A percentile compares a stretch with the other conserved stretches of the same genome.
phyloP scores from a whole-genome alignment of 2,329 filamentous ascomycete genomes.

The Colletotrichum graminicola region DNA sequence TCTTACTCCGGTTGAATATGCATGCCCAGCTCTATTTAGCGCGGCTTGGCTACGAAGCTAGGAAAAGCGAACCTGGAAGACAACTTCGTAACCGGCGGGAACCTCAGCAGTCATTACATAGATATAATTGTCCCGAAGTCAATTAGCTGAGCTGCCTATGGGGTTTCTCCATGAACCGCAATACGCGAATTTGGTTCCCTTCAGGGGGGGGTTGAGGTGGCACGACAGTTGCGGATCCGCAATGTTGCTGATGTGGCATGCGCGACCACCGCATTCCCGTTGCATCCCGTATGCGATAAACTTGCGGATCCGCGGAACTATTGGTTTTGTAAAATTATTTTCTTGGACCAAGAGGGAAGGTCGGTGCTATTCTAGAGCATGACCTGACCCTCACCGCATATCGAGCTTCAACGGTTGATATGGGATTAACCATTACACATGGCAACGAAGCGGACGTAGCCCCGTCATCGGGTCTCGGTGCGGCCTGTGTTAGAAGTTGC shows the following conservation, averaged over 20 bases:
- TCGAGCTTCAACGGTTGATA: neutral
- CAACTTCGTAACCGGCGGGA: neutral
- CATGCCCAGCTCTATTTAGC: too few relatives aligned
- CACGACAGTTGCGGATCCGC: conserved; percentile 17
- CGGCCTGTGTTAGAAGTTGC: too few relatives aligned
- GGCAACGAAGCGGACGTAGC: neutral
- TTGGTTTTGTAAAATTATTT: neutral
- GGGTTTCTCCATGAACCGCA: neutral
- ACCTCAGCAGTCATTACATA: neutral
- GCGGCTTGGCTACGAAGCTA: neutral
- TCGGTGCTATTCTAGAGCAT: neutral
- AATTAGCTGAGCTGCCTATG: neutral
- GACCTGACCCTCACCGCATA: neutral
- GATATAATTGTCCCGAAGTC: too few relatives aligned
- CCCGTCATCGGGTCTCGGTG: too few relatives aligned
- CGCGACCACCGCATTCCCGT: neutral
- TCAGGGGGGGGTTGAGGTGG: neutral
- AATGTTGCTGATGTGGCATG: neutral
- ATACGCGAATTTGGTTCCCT: neutral
- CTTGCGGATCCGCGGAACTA: neutral
- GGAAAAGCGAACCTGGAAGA: neutral
- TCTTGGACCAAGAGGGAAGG: neutral
- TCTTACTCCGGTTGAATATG: too few relatives aligned
- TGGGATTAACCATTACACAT: too few relatives aligned
- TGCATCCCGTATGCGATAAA: neutral